phyloP scores from a whole-genome alignment of 345 rosid species.

The Acer saccharum region DNA sequence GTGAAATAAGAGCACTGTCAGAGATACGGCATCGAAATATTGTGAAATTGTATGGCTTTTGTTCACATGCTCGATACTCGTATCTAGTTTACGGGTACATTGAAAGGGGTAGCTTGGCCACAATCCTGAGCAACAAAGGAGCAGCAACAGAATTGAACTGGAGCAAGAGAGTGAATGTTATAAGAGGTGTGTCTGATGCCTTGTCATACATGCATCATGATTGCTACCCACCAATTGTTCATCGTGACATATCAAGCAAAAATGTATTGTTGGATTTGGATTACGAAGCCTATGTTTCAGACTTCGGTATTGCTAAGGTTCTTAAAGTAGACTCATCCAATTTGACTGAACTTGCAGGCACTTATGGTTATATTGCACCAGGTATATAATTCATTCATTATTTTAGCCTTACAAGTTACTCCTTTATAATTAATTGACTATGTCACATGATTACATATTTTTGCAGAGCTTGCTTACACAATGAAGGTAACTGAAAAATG shows the following conservation, averaged over 20 bases:
- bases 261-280: conserved; percentile 29
- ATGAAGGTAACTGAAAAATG: conserved; percentile 17
- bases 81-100: too few species aligned
- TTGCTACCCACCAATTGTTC: conserved; percentile 23
- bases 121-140: too few species aligned
- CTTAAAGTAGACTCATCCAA: conserved; percentile 20
- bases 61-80: too few species aligned
- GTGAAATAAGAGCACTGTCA: too few species aligned
- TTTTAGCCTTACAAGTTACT: not conserved
- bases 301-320: conserved; percentile 19
- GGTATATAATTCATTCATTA: conserved; percentile 14
- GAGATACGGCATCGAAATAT: too few species aligned
- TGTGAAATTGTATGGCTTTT: too few species aligned
- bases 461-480: conserved; percentile 31
- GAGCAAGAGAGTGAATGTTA: conserved; percentile 9
- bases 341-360: conserved; percentile 25
- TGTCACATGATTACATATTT: too few species aligned
- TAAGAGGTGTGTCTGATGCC: conserved; percentile 24
- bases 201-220: conserved; percentile 29
- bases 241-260: conserved; percentile 30
- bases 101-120: too few species aligned
- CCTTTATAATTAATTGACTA: too few species aligned
- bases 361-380: conserved; percentile 34
- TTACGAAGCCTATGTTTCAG: conserved; percentile 28
- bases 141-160: too few species aligned